phyloP scores from a whole-genome alignment of 306 rosid species.

The Quercus rubra region DNA sequence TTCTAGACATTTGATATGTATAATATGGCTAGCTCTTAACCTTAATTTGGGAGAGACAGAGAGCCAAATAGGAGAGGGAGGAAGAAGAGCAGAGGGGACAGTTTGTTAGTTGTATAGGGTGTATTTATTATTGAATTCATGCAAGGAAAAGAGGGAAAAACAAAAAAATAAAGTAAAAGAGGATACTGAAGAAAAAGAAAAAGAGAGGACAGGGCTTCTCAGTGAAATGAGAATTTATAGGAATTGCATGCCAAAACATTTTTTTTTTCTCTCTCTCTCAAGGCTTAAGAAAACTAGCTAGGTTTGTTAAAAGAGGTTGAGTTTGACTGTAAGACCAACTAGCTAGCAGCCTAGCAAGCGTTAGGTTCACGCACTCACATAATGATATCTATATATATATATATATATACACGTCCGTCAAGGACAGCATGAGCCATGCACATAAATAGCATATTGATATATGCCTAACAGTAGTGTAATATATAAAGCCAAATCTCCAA shows the following conservation, averaged over 20 bases:
- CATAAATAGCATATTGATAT: conserved; percentile 7
- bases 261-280: not conserved
- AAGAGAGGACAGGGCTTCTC: conserved; percentile 3
- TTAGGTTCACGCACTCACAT: not conserved
- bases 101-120: conserved; percentile 17
- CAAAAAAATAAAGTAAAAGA: conserved; percentile 11
- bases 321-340: conserved; percentile 23
- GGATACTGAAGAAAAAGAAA: conserved; percentile 18
- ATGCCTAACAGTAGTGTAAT: not conserved
- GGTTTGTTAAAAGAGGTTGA: not conserved
- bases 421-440: conserved; percentile 39
- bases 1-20: conserved; percentile 51
- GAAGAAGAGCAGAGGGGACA: conserved; percentile 23
- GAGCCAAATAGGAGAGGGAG: conserved; percentile 2
- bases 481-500: not conserved
- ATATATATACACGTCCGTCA: not conserved
- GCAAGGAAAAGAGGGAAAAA: conserved; percentile 14
- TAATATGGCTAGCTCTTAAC: not conserved
- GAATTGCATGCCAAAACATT: not conserved
- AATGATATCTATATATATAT: not conserved
- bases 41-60: not conserved
- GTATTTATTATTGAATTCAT: conserved; percentile 31
- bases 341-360: not conserved
- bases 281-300: conserved; percentile 4
- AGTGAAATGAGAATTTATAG: conserved; percentile 3